Percentiles rank a stretch among this genome's conserved stretches.
Evolutionary conservation across 345 rosid species (phyloP).

Genomic region (Populus nigra): DNA sequence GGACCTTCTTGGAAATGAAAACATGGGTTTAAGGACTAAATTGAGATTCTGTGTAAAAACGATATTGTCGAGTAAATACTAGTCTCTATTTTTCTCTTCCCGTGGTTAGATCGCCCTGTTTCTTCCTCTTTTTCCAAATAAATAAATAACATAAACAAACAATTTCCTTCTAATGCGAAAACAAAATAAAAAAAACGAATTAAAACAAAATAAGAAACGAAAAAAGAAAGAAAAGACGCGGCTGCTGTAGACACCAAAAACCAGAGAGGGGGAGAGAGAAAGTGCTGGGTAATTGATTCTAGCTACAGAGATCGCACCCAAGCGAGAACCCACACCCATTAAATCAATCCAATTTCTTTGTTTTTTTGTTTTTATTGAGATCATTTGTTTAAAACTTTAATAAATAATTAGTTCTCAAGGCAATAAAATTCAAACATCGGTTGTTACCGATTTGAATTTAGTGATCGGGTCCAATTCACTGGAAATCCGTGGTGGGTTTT

Average conservation of each 20-base stretch:
- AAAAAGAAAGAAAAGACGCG: constrained; percentile 37
- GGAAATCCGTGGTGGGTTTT: constrained; percentile 32
- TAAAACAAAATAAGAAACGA: neutral
- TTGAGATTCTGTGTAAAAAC: no score
- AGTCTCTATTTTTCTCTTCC: neutral
- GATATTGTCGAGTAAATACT: neutral
- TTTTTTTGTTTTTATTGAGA: neutral
- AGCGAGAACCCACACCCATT: constrained; percentile 14
- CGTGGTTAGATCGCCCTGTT: neutral
- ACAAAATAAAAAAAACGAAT: constrained; percentile 6
- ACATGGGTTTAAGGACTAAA: no score
- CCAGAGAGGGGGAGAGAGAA: constrained; percentile 37
- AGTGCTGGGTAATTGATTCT: constrained; percentile 37
- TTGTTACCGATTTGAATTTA: constrained; percentile 20
- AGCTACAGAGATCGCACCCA: constrained; percentile 46
- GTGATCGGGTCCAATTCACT: constrained; percentile 42
- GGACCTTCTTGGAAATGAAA: no score
- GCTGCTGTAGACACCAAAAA: constrained; percentile 45
- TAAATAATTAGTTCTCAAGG: neutral
- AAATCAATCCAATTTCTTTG: neutral
- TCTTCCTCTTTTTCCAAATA: neutral
- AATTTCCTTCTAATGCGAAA: neutral
- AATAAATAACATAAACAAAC: neutral
- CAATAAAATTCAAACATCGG: neutral
- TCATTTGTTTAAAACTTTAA: neutral